Evolutionary conservation across 345 rosid species (phyloP).

Genomic region (Gossypium arboreum): DNA sequence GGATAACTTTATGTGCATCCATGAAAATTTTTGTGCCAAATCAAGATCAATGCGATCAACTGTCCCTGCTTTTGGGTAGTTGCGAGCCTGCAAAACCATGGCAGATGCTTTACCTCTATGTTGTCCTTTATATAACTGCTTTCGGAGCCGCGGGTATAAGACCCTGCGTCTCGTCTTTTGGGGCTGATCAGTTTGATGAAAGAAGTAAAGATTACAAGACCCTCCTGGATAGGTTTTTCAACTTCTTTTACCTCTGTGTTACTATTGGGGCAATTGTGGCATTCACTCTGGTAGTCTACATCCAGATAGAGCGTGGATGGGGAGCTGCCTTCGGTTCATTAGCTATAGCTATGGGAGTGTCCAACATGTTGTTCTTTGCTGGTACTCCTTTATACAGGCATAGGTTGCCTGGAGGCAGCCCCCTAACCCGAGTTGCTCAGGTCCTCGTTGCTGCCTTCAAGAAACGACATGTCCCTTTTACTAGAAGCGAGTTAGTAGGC

Average conservation of each 20-base stretch:
- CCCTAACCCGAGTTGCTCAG: conserved; percentile 83
- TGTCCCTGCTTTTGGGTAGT: conserved; percentile 61
- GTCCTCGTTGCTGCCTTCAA: conserved; percentile 74
- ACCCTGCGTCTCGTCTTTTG: conserved; percentile 93
- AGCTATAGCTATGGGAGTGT: conserved; percentile 84
- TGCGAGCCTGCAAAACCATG: conserved; percentile 74
- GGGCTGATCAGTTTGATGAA: conserved; percentile 97
- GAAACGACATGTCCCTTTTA: conserved; percentile 55
- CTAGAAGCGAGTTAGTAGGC: conserved; percentile 68
- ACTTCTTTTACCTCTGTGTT: conserved; percentile 84
- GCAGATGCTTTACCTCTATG: conserved; percentile 75
- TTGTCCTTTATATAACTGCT: conserved; percentile 73
- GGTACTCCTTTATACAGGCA: conserved; percentile 90
- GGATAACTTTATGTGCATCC: conserved; percentile 72
- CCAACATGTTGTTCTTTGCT: conserved; percentile 66
- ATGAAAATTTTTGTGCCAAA: conserved; percentile 54
- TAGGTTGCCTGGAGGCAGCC: conserved; percentile 96
- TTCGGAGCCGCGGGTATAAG: conserved; percentile 94
- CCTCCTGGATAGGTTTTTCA: conserved; percentile 87
- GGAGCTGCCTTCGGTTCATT: conserved; percentile 83
- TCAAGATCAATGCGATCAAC: conserved; percentile 58
- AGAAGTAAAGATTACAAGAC: conserved; percentile 61
- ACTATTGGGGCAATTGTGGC: conserved; percentile 83
- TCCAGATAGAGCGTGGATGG: conserved; percentile 80
- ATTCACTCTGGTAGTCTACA: conserved; percentile 81